Evolutionary conservation across 352 stramenopile species (phyloP).

Genomic region (Phytopythium montanum): DNA sequence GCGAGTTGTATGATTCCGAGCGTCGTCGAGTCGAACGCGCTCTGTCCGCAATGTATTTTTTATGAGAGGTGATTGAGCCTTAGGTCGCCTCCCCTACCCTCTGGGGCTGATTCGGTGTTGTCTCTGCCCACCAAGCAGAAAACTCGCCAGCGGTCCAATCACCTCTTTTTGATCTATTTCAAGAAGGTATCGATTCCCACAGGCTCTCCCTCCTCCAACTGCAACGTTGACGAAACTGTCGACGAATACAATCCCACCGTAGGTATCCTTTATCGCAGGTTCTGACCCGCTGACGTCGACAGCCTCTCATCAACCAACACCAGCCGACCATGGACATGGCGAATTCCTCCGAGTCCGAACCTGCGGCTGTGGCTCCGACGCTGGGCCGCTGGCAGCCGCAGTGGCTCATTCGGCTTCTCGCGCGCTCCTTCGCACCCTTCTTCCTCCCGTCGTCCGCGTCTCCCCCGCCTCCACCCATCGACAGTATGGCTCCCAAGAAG

Average conservation of each 20-base stretch:
- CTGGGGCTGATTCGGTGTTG: neutral
- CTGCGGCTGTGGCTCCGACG: neutral
- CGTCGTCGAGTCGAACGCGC: neutral
- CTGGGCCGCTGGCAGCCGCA: constrained; percentile 1
- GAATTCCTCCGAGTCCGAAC: neutral
- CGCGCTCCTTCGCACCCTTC: constrained; percentile 7
- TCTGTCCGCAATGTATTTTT: neutral
- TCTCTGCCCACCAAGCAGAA: constrained; percentile 5
- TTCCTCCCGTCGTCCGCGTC: neutral
- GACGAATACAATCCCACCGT: constrained; percentile 1
- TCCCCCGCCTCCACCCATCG: neutral
- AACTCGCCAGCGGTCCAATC: neutral
- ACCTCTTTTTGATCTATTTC: neutral
- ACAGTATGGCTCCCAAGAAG: constrained; percentile 44
- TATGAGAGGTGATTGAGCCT: neutral
- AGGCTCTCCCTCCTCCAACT: neutral
- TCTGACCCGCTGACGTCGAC: neutral
- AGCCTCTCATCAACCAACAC: neutral
- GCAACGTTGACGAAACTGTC: constrained; percentile 11
- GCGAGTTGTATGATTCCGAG: neutral
- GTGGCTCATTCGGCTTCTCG: constrained; percentile 13
- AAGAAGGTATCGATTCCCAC: neutral
- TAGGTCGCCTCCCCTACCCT: neutral
- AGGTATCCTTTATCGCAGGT: constrained; percentile 3
- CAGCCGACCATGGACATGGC: neutral